Evolutionary conservation across 2,329 filamentous ascomycete species (phyloP).

Genomic region (Epichloe festucae): DNA sequence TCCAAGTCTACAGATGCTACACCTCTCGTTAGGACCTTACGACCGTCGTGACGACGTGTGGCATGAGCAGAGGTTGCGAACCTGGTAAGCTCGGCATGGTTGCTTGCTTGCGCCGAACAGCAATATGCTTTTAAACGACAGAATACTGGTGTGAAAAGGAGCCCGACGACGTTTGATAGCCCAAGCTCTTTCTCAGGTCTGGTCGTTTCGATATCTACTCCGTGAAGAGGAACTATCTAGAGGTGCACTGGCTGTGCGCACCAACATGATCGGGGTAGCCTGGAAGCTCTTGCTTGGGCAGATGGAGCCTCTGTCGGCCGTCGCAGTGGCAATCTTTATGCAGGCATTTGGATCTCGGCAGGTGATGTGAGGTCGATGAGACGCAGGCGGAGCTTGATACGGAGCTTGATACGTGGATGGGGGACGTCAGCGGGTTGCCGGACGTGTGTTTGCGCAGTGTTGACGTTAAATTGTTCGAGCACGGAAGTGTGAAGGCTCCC

Average conservation of each 20-base stretch:
- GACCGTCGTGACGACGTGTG: background rate
- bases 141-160: too few species aligned
- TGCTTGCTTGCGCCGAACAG: background rate
- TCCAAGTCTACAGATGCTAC: conserved; percentile 92
- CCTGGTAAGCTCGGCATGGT: conserved; percentile 46
- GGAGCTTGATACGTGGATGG: background rate
- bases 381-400: background rate
- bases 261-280: conserved; percentile 30
- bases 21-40: background rate
- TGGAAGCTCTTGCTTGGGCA: conserved; percentile 11
- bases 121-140: background rate
- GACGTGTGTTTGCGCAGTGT: background rate
- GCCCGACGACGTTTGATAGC: background rate
- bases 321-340: conserved; percentile 1
- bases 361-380: background rate
- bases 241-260: conserved; percentile 21
- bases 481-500: background rate
- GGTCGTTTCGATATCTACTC: conserved; percentile 20
- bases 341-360: conserved; percentile 1
- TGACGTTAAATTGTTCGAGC: background rate
- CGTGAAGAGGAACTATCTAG: conserved; percentile 22
- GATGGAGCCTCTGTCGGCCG: conserved; percentile 6
- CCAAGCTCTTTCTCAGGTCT: conserved; percentile 1
- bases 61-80: conserved; percentile 20
- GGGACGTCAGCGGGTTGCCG: background rate